Percentiles rank a stretch among this genome's conserved stretches.
These are phyloP conservation scores for Aspergillus pseudonomiae DNA, from an alignment of 2,329 filamentous ascomycete genomes.

Conservation along the genomic window DNA sequence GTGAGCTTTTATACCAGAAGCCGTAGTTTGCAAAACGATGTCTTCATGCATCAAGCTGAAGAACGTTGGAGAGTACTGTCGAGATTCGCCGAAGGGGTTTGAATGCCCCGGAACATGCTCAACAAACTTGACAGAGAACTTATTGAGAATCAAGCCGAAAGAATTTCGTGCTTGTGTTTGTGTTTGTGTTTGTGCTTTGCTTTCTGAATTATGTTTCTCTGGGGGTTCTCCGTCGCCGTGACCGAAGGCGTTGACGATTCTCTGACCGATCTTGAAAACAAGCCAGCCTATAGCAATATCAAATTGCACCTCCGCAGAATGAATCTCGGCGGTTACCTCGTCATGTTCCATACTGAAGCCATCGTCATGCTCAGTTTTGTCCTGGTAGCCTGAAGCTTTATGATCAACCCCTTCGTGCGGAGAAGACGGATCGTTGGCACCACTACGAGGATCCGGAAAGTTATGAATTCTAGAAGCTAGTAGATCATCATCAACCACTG, in stretches of 20 bases:
- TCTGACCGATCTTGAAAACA: constrained; percentile 41
- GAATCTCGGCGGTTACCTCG: constrained; percentile 36
- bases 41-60: constrained; percentile 32
- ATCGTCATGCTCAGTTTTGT: constrained; percentile 7
- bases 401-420: constrained; percentile 15
- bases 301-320: constrained; percentile 35
- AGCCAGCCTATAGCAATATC: constrained; percentile 48
- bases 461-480: constrained; percentile 26
- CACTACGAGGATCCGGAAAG: constrained; percentile 24
- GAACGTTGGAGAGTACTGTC: constrained; percentile 18
- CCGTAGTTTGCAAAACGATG: constrained; percentile 35
- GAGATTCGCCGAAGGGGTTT: constrained; percentile 24
- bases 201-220: constrained; percentile 9
- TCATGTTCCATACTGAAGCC: constrained; percentile 9
- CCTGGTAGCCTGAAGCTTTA: constrained; percentile 7
- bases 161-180: constrained; percentile 15
- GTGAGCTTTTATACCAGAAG: constrained; percentile 31
- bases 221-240: constrained; percentile 13
- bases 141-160: constrained; percentile 32
- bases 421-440: constrained; percentile 20
- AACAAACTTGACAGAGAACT: constrained; percentile 40
- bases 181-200: constrained; percentile 10
- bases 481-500: constrained; percentile 27
- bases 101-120: constrained; percentile 38
- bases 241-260: constrained; percentile 26